A percentile compares a stretch with the other conserved stretches of the same genome.
These are phyloP conservation scores for Psidium friedrichsthalianum DNA, from an alignment of 345 rosid genomes.

Conservation along the genomic window DNA sequence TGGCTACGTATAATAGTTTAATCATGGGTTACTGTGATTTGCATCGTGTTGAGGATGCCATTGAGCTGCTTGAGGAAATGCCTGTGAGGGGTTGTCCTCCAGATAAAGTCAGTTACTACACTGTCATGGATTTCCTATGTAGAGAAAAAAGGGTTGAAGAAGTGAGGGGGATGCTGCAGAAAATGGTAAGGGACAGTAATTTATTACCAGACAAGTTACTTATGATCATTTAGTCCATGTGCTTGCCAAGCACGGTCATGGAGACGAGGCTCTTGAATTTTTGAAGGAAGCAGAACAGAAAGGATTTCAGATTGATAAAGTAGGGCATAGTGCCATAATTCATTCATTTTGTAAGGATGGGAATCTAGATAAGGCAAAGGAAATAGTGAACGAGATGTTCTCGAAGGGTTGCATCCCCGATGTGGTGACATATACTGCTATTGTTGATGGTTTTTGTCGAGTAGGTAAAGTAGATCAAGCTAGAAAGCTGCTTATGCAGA, in stretches of 20 bases:
- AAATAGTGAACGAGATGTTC: slow-evolving; percentile 65
- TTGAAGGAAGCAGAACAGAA: slow-evolving; percentile 56
- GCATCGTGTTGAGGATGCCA: slow-evolving; percentile 50
- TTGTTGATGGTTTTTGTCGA: slow-evolving; percentile 72
- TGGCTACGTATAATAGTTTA: slow-evolving; percentile 70
- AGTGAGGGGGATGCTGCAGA: slow-evolving; percentile 52
- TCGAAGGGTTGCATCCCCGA: slow-evolving; percentile 64
- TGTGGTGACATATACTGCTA: slow-evolving; percentile 81
- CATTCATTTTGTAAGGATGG: slow-evolving; percentile 61
- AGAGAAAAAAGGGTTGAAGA: slow-evolving; percentile 55
- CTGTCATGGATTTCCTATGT: slow-evolving; percentile 59
- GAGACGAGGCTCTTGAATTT: slow-evolving; percentile 73
- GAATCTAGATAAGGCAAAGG: slow-evolving; percentile 58
- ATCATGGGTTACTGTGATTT: slow-evolving; percentile 73
- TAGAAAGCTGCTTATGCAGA: slow-evolving; percentile 69
- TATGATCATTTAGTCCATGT: slow-evolving; percentile 62
- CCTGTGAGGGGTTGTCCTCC: slow-evolving; percentile 52
- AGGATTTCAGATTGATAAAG: slow-evolving; percentile 61
- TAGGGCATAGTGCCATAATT: slow-evolving; percentile 66
- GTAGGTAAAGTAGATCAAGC: slow-evolving; percentile 69
- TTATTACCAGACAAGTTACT: slow-evolving; percentile 70
- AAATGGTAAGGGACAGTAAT: slow-evolving; percentile 49
- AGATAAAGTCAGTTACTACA: slow-evolving; percentile 84
- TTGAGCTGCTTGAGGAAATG: slow-evolving; percentile 55
- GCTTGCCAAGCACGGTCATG: slow-evolving; percentile 66